Evolutionary conservation across 192 early-diverging fungal genomes (phyloP).

Genomic region (Mycoemilia scoparia): DNA sequence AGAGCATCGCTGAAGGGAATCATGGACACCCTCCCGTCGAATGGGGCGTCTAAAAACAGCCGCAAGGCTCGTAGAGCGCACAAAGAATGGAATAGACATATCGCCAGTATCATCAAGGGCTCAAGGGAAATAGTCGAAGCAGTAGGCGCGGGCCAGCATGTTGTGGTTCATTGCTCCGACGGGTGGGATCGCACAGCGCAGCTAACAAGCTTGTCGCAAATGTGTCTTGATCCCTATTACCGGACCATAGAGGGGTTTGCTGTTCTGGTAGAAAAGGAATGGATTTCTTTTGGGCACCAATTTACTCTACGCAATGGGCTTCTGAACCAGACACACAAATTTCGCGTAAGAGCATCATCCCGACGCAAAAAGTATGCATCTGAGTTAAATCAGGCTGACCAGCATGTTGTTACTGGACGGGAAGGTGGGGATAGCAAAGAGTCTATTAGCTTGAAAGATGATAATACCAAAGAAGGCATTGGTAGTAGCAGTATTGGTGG

Average conservation of each 20-base stretch:
- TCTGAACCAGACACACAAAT: conserved; percentile 55
- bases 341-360: too few species aligned
- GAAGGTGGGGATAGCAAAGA: not conserved
- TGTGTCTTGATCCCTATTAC: conserved; percentile 92
- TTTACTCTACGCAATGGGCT: conserved; percentile 87
- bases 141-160: conserved; percentile 56
- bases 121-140: conserved; percentile 58
- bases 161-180: conserved; percentile 94
- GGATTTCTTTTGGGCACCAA: conserved; percentile 94
- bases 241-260: conserved; percentile 84
- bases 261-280: conserved; percentile 90
- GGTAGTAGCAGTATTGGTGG: not conserved
- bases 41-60: conserved; percentile 24
- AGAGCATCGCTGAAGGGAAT: conserved; percentile 70
- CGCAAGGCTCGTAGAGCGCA: too few species aligned
- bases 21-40: conserved; percentile 32
- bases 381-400: too few species aligned
- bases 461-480: conserved; percentile 1
- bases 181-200: conserved; percentile 98
- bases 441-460: not conserved
- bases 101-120: conserved; percentile 64
- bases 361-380: too few species aligned
- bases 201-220: conserved; percentile 65
- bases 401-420: too few species aligned
- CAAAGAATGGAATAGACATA: conserved; percentile 84